These are phyloP conservation scores for Candida glaebosa DNA, from an alignment of 805 yeast species.

Conservation along the genomic window DNA sequence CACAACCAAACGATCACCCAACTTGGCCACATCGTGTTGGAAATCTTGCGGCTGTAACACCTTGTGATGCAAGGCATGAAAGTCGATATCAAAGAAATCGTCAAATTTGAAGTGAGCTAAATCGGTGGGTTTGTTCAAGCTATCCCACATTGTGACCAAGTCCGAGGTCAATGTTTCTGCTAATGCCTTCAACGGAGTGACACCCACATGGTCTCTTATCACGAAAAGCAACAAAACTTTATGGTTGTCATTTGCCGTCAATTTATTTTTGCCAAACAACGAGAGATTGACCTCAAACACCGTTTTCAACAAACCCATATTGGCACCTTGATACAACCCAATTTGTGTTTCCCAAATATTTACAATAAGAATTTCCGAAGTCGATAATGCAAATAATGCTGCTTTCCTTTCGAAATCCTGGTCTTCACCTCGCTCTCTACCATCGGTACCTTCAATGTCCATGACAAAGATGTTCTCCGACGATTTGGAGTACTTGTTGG, in stretches of 20 bases:
- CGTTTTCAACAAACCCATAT: constrained; percentile 91
- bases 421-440: constrained; percentile 96
- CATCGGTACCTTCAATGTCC: constrained; percentile 99
- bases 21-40: constrained; percentile 48
- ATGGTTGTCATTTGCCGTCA: constrained; percentile 35
- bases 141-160: constrained; percentile 73
- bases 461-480: constrained; percentile 61
- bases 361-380: constrained; percentile 84
- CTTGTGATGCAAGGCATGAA: constrained; percentile 82
- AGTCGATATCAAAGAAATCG: constrained; percentile 83
- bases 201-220: constrained; percentile 86
- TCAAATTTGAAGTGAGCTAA: constrained; percentile 50
- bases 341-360: constrained; percentile 98
- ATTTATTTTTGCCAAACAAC: constrained; percentile 63
- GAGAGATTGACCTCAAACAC: constrained; percentile 94
- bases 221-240: constrained; percentile 79
- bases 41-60: constrained; percentile 75
- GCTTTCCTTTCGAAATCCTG: constrained; percentile 97
- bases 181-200: constrained; percentile 74
- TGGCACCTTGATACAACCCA: constrained; percentile 96
- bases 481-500: constrained; percentile 7
- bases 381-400: constrained; percentile 89
- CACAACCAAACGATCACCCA: constrained; percentile 60
- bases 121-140: constrained; percentile 68
- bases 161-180: constrained; percentile 68